Evolutionary conservation across 192 early-diverging fungal species (phyloP).

Genomic region (Gonapodya prolifera): DNA sequence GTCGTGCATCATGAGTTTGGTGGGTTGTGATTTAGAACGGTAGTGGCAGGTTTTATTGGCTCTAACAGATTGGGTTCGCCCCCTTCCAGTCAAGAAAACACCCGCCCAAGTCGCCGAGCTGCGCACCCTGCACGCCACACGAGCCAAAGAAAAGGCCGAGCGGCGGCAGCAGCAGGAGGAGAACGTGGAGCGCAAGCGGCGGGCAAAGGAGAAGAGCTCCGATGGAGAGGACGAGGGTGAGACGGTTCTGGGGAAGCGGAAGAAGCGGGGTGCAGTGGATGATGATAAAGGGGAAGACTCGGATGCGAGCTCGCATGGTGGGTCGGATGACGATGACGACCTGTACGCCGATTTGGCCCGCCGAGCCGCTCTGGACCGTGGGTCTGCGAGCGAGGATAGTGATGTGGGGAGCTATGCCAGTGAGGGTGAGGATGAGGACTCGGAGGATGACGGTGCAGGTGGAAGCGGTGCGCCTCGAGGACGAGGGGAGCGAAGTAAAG

Average conservation of each 20-base stretch:
- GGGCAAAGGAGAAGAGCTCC: conserved; percentile 44
- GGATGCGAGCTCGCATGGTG: background rate
- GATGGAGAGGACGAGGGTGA: too few species aligned
- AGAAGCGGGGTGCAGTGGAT: background rate
- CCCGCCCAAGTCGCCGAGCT: conserved; percentile 56
- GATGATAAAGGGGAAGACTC: conserved; percentile 6
- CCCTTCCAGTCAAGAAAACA: conserved; percentile 49
- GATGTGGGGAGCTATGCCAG: background rate
- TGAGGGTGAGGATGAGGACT: background rate
- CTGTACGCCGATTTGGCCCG: background rate
- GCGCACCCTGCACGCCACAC: conserved; percentile 41
- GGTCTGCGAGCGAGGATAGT: background rate
- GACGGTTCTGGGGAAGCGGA: too few species aligned
- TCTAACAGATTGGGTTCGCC: background rate
- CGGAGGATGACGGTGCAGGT: background rate
- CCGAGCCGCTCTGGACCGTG: background rate
- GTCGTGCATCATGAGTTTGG: conserved; percentile 79
- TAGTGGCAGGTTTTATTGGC: background rate
- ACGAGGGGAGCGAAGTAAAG: background rate
- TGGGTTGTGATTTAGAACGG: conserved; percentile 24
- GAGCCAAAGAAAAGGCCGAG: conserved; percentile 46
- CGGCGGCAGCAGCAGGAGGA: conserved; percentile 68
- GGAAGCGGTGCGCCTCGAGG: background rate
- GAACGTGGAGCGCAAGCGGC: conserved; percentile 71
- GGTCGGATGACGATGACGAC: background rate